Evolutionary conservation across 495 filamentous ascomycete species (phyloP).

Genomic region (Aspergillus taichungensis): DNA sequence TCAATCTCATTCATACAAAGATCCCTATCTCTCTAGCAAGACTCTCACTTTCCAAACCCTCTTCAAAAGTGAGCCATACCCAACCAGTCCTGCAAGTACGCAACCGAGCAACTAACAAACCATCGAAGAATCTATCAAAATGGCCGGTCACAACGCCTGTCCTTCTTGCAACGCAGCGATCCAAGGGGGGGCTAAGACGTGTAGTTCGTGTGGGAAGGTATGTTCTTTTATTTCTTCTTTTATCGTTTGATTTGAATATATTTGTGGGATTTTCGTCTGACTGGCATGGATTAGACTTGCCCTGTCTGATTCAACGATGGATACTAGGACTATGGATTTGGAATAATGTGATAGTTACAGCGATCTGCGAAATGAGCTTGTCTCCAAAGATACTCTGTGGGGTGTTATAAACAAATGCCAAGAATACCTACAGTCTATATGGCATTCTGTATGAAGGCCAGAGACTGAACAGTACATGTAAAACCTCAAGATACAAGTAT

Average conservation of each 20-base stretch:
- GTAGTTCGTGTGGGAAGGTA: conserved; percentile 27
- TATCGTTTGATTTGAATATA: background rate
- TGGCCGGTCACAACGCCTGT: conserved; percentile 22
- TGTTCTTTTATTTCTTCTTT: conserved; percentile 1
- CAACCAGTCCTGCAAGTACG: background rate
- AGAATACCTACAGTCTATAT: too few relatives aligned
- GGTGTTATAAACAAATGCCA: too few relatives aligned
- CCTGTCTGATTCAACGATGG: conserved; percentile 22
- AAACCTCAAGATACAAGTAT: too few relatives aligned
- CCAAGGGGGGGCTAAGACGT: conserved; percentile 23
- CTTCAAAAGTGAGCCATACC: background rate
- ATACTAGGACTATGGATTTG: too few relatives aligned
- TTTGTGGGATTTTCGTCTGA: background rate
- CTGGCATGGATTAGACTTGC: conserved; percentile 15
- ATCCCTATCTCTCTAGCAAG: too few relatives aligned
- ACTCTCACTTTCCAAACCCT: background rate
- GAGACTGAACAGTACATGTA: too few relatives aligned
- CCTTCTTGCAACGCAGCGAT: conserved; percentile 27
- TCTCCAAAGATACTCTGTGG: too few relatives aligned
- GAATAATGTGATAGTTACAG: too few relatives aligned
- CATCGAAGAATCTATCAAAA: conserved; percentile 5
- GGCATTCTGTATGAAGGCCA: too few relatives aligned
- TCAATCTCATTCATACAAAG: too few relatives aligned
- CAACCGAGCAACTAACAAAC: background rate
- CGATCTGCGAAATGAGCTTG: background rate